A percentile compares a stretch with the other conserved stretches of the same genome.
These are phyloP conservation scores for Paecilomyces niveus DNA, from an alignment of 2,329 filamentous ascomycete genomes.

Conservation along the genomic window DNA sequence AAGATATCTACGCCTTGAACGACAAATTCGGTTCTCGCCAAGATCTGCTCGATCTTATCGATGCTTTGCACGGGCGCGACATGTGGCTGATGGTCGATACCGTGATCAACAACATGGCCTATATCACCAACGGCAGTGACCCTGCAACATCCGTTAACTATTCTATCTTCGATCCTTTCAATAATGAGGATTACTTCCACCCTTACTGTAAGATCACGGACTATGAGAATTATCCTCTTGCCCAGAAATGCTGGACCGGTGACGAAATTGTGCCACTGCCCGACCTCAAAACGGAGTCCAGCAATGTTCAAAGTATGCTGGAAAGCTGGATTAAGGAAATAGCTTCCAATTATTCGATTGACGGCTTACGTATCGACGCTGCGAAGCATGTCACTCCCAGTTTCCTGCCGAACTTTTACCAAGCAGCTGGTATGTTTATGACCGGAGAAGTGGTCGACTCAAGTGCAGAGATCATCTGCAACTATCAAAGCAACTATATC, in stretches of 20 bases:
- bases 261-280: slow-evolving; percentile 40
- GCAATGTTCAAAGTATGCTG: slow-evolving; percentile 33
- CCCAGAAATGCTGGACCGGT: slow-evolving; percentile 46
- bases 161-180: slow-evolving; percentile 17
- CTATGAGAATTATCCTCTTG: slow-evolving; percentile 26
- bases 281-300: slow-evolving; percentile 41
- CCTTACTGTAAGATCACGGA: slow-evolving; percentile 21
- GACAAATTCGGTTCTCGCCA: slow-evolving; percentile 41
- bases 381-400: slow-evolving; percentile 38
- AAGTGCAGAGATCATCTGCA: slow-evolving; percentile 31
- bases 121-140: slow-evolving; percentile 19
- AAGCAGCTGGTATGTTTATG: slow-evolving; percentile 35
- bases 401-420: slow-evolving; percentile 35
- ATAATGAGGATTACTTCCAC: slow-evolving; percentile 26
- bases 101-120: slow-evolving; percentile 44
- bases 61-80: slow-evolving; percentile 37
- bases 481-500: slow-evolving; percentile 35
- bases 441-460: slow-evolving; percentile 41
- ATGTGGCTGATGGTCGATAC: slow-evolving; percentile 50
- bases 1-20: slow-evolving; percentile 44
- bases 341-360: slow-evolving; percentile 39
- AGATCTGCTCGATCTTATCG: slow-evolving; percentile 41
- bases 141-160: slow-evolving; percentile 17
- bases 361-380: slow-evolving; percentile 47
- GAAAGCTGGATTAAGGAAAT: slow-evolving; percentile 34